Percentiles rank a stretch among this genome's conserved stretches.
phyloP scores from a whole-genome alignment of 176 grass and related monocot genomes.

The Aegilops sharonensis region DNA sequence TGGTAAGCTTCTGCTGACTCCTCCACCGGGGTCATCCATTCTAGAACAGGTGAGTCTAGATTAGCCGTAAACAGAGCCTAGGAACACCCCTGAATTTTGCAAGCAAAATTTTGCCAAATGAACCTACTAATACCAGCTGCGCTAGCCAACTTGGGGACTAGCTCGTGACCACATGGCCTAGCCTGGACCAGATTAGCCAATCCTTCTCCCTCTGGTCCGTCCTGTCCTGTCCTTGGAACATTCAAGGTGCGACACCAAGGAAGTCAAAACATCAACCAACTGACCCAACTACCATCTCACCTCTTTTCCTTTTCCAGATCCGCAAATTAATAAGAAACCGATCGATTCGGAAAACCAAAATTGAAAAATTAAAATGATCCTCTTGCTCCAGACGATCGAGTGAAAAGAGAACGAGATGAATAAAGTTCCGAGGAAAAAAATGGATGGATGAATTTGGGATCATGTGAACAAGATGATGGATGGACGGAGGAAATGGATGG shows the following conservation, averaged over 20 bases:
- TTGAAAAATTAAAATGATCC: not conserved
- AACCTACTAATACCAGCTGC: too few relatives aligned
- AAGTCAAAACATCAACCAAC: not conserved
- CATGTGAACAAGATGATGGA: not conserved
- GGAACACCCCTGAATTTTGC: too few relatives aligned
- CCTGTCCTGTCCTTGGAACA: not conserved
- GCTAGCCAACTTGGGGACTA: not conserved
- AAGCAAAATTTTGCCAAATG: too few relatives aligned
- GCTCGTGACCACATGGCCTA: too few relatives aligned
- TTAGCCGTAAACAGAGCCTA: too few relatives aligned
- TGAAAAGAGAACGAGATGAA: not conserved
- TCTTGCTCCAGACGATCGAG: not conserved
- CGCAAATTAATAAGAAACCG: not conserved
- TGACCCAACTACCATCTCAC: not conserved
- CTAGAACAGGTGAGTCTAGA: too few relatives aligned
- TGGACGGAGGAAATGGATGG: too few relatives aligned
- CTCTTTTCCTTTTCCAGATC: too few relatives aligned
- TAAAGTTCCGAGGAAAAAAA: not conserved
- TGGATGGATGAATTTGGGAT: not conserved
- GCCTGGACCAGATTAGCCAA: not conserved
- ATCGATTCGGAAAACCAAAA: too few relatives aligned
- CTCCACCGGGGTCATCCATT: too few relatives aligned
- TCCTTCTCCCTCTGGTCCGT: not conserved
- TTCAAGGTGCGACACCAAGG: conserved; percentile 14
- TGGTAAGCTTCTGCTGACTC: too few relatives aligned